Evolutionary conservation across 2,329 filamentous ascomycete species (phyloP).

Genomic region (Colletotrichum melonis): DNA sequence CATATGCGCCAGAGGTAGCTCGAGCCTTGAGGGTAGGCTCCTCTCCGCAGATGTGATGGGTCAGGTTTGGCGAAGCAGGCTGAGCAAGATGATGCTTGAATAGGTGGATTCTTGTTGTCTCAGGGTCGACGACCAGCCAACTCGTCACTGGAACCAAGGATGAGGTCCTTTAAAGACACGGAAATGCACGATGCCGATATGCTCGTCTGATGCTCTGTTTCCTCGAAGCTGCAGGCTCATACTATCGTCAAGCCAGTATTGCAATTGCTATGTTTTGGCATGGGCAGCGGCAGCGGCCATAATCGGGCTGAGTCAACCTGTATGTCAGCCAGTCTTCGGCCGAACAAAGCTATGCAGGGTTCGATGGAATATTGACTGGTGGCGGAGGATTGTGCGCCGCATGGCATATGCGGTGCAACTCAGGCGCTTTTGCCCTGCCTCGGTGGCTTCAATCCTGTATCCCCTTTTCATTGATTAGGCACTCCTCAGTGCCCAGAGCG

Average conservation of each 20-base stretch:
- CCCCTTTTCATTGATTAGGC: not conserved
- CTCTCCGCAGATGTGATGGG: not conserved
- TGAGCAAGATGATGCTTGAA: not conserved
- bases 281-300: not conserved
- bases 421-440: conserved; percentile 6
- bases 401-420: conserved; percentile 29
- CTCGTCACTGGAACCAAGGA: not conserved
- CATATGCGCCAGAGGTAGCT: conserved; percentile 4
- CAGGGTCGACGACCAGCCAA: not conserved
- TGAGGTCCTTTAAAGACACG: no score
- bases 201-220: not conserved
- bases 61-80: not conserved
- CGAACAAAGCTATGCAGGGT: conserved; percentile 29
- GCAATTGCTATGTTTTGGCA: not conserved
- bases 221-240: not conserved
- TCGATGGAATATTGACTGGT: conserved; percentile 23
- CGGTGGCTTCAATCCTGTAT: not conserved
- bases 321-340: conserved; percentile 9
- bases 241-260: not conserved
- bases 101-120: not conserved
- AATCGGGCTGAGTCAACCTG: not conserved
- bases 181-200: not conserved
- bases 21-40: not conserved
- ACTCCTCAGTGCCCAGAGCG: not conserved
- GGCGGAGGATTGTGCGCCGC: conserved; percentile 31